Evolutionary conservation across 148 eudicot genomes (phyloP).

Genomic region (Amaranthus hypochondriacus): DNA sequence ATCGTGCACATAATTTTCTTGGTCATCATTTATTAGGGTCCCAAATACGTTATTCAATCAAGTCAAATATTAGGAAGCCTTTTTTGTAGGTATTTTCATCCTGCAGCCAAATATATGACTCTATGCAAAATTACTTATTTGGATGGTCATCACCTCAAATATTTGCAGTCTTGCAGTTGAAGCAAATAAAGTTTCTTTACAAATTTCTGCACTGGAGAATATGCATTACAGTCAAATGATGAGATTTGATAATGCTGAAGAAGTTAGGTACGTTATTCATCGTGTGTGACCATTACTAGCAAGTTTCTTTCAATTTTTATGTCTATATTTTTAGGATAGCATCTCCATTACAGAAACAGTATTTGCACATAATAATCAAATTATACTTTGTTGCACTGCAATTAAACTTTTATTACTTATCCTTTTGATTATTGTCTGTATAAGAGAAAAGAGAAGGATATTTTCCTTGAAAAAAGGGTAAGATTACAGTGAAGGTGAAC

Average conservation of each 20-base stretch:
- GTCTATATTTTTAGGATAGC: not conserved
- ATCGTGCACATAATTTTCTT: no score
- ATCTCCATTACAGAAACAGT: not conserved
- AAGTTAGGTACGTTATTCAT: conserved; percentile 56
- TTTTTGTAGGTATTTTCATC: no score
- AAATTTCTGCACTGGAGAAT: conserved; percentile 81
- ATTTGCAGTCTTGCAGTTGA: conserved; percentile 64
- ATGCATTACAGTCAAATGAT: conserved; percentile 95
- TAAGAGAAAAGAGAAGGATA: not conserved
- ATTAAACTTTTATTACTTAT: not conserved
- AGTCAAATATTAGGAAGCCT: no score
- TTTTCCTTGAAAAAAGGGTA: not conserved
- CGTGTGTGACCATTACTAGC: not conserved
- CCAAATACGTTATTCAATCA: no score
- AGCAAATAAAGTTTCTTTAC: conserved; percentile 50
- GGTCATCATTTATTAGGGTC: no score
- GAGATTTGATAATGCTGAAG: conserved; percentile 78
- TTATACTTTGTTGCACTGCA: not conserved
- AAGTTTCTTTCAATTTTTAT: not conserved
- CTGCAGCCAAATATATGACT: no score
- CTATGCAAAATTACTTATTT: not conserved
- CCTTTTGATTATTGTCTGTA: not conserved
- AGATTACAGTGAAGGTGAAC: not conserved
- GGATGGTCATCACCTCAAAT: conserved; percentile 16
- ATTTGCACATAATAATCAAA: not conserved